Evolutionary conservation across 2,329 filamentous ascomycete genomes (phyloP).

Genomic region (Raffaelea arxii): DNA sequence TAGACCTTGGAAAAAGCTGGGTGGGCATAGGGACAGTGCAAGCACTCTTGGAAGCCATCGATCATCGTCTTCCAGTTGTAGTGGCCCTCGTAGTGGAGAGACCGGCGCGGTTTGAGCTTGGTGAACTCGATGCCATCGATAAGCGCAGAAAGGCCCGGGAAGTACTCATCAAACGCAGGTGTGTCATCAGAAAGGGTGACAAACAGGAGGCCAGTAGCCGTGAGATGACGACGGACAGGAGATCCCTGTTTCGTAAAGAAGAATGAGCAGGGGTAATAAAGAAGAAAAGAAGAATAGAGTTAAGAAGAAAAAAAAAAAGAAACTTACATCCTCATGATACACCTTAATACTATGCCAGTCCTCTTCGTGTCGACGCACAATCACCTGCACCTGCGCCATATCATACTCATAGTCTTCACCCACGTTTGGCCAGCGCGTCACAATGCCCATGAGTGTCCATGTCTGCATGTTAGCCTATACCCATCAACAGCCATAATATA

Average conservation of each 20-base stretch:
- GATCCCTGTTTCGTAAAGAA: too few species aligned
- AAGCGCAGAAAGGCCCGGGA: slow-evolving; percentile 1
- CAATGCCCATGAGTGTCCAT: slow-evolving; percentile 4
- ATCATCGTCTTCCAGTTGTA: slow-evolving; percentile 9
- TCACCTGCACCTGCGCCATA: neutral
- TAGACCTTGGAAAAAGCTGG: slow-evolving; percentile 4
- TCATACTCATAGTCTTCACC: slow-evolving; percentile 1
- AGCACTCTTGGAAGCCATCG: slow-evolving; percentile 6
- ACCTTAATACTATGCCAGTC: slow-evolving; percentile 3
- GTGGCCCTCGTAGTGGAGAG: slow-evolving; percentile 2
- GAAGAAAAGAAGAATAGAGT: neutral
- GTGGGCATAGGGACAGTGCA: slow-evolving; percentile 6
- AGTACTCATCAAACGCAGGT: neutral
- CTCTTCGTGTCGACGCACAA: neutral
- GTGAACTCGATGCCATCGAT: slow-evolving; percentile 2
- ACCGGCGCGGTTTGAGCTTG: neutral
- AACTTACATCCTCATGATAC: neutral
- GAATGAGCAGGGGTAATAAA: neutral
- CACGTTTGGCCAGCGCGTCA: neutral
- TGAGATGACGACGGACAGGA: slow-evolving; percentile 2
- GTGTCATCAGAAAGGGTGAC: slow-evolving; percentile 3
- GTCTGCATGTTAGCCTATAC: neutral
- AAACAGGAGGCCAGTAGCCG: slow-evolving; percentile 5
- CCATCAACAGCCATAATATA: neutral
- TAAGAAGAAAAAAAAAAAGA: neutral